These are phyloP conservation scores for Coemansia sp. DNA, from an alignment of 192 early-diverging fungal species.

Conservation along the genomic window DNA sequence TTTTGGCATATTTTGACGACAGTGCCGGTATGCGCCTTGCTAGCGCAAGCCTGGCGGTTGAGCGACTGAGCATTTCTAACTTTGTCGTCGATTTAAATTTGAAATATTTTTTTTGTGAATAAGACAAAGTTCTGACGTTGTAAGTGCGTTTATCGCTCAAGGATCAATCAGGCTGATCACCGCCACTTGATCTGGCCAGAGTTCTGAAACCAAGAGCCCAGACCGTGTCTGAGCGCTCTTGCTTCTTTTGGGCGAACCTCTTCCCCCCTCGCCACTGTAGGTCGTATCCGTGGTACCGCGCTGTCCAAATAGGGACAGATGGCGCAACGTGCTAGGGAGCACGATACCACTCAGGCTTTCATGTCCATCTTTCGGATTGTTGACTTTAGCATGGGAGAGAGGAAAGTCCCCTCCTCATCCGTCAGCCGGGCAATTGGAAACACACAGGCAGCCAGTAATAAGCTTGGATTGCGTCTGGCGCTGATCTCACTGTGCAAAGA, in stretches of 20 bases:
- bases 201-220: neutral
- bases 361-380: neutral
- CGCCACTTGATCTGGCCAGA: neutral
- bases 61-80: neutral
- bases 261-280: neutral
- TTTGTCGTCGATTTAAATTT: neutral
- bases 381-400: neutral
- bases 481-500: slow-evolving; percentile 4
- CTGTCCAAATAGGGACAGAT: neutral
- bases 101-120: neutral
- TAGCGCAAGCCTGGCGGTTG: neutral
- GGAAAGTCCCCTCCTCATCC: neutral
- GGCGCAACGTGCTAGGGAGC: neutral
- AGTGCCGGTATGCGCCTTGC: neutral
- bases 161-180: slow-evolving; percentile 1
- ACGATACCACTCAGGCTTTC: neutral
- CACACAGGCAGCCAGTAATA: neutral
- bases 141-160: neutral
- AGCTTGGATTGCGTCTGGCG: neutral
- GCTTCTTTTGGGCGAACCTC: neutral
- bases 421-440: neutral
- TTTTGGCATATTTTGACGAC: neutral
- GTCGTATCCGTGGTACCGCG: neutral
- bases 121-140: neutral
- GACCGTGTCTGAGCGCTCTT: neutral